Evolutionary conservation across 768 basidiomycete species (phyloP), one percentile per base, ranked within the genome.

Genomic region (Leccinum barrowsii): DNA sequence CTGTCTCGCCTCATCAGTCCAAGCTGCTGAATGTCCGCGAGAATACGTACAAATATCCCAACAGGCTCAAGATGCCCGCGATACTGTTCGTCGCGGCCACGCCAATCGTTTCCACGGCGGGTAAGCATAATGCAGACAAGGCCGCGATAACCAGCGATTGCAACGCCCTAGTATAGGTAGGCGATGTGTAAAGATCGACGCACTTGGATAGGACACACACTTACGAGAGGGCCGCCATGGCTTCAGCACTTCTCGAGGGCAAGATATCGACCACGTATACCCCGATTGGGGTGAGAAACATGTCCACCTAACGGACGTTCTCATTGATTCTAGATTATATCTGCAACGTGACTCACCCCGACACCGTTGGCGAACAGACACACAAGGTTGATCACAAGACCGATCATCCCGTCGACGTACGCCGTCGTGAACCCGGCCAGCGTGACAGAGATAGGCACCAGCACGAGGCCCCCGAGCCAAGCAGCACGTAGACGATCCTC

Each of bases 401-500:
- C 87, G 1, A 75, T 34, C 1, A 59, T 73, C 2, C 84, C 83
- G 7, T 72, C 72, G 6, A 88, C 71, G 64, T 78, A 86, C 42
- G 75, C 63, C 13, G 78, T 83, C 19, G 79, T 65, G 2, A 87
- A 60, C 0, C 86, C 86, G 1, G 76, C 77, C 0, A 72, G 52
- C 0, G 83, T 65, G 2, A 85, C 68, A 1, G 85, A 81, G 0
- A 85, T 26, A 0, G 87, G 89, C 4, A 80, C 73, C 28, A 87
- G 71, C n/a, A 82, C 28, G 0, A 77, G 70, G 5, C 77, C 77
- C 12, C 82, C 81, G 6, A 76, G 62, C 34, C 83, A 66, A 2
- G 80, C 72, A 2, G 78, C 85, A 1, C 83, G 78, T 22, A 89
- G 76, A 5, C 87, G 81, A 60, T 87, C 89, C 68, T 90, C 87